A percentile compares a stretch with the other conserved stretches of the same genome.
Evolutionary conservation across 2,329 filamentous ascomycete genomes (phyloP).

Genomic region (Fusarium acutatum): DNA sequence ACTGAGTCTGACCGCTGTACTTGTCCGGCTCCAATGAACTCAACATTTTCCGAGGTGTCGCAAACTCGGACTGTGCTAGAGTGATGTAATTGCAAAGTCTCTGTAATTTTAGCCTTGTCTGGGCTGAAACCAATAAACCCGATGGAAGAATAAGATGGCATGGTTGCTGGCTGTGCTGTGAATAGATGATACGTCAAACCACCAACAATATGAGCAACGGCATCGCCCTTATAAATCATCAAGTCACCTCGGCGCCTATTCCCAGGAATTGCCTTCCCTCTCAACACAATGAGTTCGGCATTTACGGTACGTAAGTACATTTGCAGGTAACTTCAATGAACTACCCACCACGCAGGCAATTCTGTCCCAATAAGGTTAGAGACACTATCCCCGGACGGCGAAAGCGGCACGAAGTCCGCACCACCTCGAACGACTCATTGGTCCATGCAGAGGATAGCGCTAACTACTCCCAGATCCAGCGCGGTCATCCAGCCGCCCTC

Average conservation of each 20-base stretch:
- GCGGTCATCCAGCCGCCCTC: neutral
- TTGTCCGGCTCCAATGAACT: neutral
- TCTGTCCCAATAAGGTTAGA: neutral
- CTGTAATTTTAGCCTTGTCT: neutral
- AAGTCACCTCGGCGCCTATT: neutral
- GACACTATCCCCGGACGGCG: fast-evolving
- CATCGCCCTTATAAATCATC: neutral
- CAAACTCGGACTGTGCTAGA: fast-evolving
- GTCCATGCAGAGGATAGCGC: neutral
- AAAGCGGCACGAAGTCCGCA: neutral
- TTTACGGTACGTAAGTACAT: neutral
- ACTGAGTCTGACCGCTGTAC: fast-evolving
- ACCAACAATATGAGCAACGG: neutral
- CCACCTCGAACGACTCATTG: neutral
- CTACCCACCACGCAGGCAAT: neutral
- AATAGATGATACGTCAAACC: neutral
- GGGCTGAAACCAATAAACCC: neutral
- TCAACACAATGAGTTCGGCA: neutral
- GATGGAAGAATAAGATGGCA: neutral
- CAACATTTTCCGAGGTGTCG: fast-evolving
- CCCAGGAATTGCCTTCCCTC: neutral
- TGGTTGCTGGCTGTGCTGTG: neutral
- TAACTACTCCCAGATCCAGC: neutral
- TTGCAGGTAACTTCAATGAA: neutral
- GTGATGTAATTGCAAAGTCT: neutral